phyloP scores from a whole-genome alignment of 257 asterid genomes.

The Parsonsia alboflavescens region DNA sequence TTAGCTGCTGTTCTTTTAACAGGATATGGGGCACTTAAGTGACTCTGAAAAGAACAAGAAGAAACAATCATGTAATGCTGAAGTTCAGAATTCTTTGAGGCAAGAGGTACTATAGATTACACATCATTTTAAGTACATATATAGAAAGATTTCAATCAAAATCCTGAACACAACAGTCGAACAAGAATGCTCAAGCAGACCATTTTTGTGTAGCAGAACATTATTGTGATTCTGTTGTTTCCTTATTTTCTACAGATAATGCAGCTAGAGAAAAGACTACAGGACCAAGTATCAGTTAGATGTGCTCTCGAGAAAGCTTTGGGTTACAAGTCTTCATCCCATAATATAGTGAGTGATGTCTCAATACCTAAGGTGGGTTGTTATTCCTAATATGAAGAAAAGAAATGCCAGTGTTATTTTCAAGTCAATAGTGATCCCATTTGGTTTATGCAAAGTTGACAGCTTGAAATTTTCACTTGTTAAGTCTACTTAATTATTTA shows the following conservation, averaged over 20 bases:
- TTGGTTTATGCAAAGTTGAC: neutral
- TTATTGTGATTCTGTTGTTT: slow-evolving; percentile 4
- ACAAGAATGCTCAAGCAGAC: neutral
- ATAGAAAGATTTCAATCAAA: neutral
- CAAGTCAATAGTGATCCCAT: neutral
- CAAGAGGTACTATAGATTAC: slow-evolving; percentile 54
- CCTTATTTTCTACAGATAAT: slow-evolving; percentile 44
- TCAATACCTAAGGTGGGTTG: slow-evolving; percentile 64
- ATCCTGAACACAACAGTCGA: neutral
- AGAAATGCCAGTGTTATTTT: slow-evolving; percentile 5
- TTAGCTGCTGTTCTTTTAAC: slow-evolving; percentile 13
- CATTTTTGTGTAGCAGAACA: neutral
- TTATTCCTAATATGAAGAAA: neutral
- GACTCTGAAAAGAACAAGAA: slow-evolving; percentile 36
- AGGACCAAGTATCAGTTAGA: slow-evolving; percentile 77
- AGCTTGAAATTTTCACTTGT: neutral
- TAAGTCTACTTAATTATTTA: neutral
- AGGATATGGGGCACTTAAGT: slow-evolving; percentile 42
- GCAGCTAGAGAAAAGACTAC: slow-evolving; percentile 72
- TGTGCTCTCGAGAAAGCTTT: slow-evolving; percentile 82
- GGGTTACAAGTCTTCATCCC: slow-evolving; percentile 62
- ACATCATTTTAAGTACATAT: slow-evolving; percentile 7
- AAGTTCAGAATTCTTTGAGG: slow-evolving; percentile 64
- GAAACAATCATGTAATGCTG: slow-evolving; percentile 46
- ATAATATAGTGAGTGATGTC: slow-evolving; percentile 30